phyloP scores from a whole-genome alignment of 2,329 filamentous ascomycete genomes.

The Colletotrichum tropicicola region DNA sequence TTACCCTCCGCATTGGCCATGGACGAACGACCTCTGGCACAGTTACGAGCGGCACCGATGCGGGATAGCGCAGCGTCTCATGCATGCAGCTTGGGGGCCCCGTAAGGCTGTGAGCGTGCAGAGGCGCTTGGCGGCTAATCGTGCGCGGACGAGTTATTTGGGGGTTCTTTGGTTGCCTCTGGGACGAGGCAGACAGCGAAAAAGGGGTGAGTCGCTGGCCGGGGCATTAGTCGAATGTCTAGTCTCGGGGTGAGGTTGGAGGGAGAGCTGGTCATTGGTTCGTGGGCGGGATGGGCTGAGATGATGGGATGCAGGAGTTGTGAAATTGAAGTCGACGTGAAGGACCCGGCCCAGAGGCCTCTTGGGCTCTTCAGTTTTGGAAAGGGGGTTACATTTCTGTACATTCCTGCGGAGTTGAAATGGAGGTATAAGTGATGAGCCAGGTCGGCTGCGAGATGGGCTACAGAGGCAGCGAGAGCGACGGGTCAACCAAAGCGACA shows the following conservation, averaged over 20 bases:
- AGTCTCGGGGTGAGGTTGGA: neutral
- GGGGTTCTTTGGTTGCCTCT: neutral
- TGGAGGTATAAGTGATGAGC: neutral
- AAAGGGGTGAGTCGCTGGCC: neutral
- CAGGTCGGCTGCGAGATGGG: neutral
- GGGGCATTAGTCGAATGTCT: neutral
- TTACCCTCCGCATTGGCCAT: neutral
- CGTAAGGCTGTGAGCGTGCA: neutral
- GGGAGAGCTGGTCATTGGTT: neutral
- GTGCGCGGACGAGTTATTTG: neutral
- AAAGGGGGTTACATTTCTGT: no score
- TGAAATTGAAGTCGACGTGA: neutral
- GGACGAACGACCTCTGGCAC: neutral
- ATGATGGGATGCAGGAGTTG: neutral
- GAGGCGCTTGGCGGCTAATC: neutral
- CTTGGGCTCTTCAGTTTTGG: neutral
- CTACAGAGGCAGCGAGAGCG: neutral
- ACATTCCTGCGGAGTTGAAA: neutral
- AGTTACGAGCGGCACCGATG: neutral
- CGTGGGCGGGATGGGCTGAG: neutral
- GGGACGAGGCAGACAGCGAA: neutral
- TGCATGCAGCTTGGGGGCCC: neutral
- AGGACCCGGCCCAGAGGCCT: neutral
- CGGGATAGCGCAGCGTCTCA: neutral
- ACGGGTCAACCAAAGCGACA: neutral